Evolutionary conservation across 2,329 filamentous ascomycete genomes (phyloP).

Genomic region (Exophiala lecanii-corni): DNA sequence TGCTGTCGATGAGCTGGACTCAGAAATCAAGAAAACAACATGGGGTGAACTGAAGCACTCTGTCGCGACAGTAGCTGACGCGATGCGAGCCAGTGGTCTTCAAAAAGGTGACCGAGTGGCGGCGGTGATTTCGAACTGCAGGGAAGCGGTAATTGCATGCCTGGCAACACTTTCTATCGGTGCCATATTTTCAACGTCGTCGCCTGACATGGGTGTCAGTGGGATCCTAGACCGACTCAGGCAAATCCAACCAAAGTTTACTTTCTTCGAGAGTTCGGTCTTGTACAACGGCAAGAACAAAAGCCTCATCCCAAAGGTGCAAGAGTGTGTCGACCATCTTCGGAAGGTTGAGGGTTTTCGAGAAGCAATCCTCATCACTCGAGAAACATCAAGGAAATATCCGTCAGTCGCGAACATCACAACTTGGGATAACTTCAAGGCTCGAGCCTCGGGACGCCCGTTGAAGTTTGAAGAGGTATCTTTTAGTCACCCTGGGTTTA

Average conservation of each 20-base stretch:
- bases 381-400: constrained; percentile 2
- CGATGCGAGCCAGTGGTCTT: constrained; percentile 62
- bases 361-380: not conserved
- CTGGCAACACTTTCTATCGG: constrained; percentile 66
- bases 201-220: constrained; percentile 76
- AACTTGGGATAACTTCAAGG: not conserved
- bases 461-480: constrained; percentile 47
- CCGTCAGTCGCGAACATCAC: not conserved
- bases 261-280: constrained; percentile 75
- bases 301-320: not conserved
- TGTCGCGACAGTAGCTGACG: constrained; percentile 57
- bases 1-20: not conserved
- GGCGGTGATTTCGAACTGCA: constrained; percentile 66
- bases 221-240: constrained; percentile 70
- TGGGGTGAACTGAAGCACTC: constrained; percentile 30
- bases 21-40: not conserved
- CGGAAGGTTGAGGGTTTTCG: not conserved
- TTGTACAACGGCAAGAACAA: constrained; percentile 72
- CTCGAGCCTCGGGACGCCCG: constrained; percentile 15
- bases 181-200: constrained; percentile 68
- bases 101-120: constrained; percentile 67
- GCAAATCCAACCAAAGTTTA: constrained; percentile 68
- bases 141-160: constrained; percentile 67
- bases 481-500: constrained; percentile 69
- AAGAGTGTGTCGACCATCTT: not conserved